Evolutionary conservation across 2,329 filamentous ascomycete genomes (phyloP).

Genomic region (Colletotrichum euphorbiae): DNA sequence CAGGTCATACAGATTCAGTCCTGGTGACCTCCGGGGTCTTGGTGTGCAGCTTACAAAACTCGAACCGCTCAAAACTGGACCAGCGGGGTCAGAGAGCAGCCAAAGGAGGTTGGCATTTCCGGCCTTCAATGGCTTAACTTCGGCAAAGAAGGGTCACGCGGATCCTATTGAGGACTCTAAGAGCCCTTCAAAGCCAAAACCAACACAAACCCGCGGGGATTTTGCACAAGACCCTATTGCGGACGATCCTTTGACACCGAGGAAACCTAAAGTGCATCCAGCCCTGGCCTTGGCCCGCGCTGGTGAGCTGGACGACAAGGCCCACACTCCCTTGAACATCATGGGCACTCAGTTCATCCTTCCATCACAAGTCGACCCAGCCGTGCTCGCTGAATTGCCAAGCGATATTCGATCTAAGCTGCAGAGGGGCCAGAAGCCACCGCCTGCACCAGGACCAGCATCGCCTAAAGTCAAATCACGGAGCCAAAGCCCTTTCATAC

Average conservation of each 20-base stretch:
- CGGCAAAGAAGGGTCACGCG: slow-evolving; percentile 53
- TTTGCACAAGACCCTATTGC: slow-evolving; percentile 63
- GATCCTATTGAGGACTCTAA: slow-evolving; percentile 65
- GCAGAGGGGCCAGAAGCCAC: slow-evolving; percentile 39
- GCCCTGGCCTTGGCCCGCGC: slow-evolving; percentile 64
- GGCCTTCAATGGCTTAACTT: slow-evolving; percentile 54
- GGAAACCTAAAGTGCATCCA: slow-evolving; percentile 65
- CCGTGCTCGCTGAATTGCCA: slow-evolving; percentile 86
- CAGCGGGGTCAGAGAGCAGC: slow-evolving; percentile 74
- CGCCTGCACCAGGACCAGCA: slow-evolving; percentile 43
- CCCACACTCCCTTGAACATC: slow-evolving; percentile 79
- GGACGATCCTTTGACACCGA: slow-evolving; percentile 65
- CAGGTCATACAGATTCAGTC: slow-evolving; percentile 83
- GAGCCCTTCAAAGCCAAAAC: slow-evolving; percentile 50
- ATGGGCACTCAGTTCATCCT: slow-evolving; percentile 92
- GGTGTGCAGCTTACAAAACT: slow-evolving; percentile 95
- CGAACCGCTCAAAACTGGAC: slow-evolving; percentile 76
- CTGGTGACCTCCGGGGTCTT: slow-evolving; percentile 91
- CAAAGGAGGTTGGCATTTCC: slow-evolving; percentile 84
- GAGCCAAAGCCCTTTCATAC: slow-evolving; percentile 51
- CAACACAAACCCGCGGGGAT: slow-evolving; percentile 44
- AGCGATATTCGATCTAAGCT: slow-evolving; percentile 84
- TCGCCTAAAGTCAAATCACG: slow-evolving; percentile 51
- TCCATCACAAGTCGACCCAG: slow-evolving; percentile 83
- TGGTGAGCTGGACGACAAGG: slow-evolving; percentile 62